Evolutionary conservation across 768 basidiomycete species (phyloP).

Genomic region (Mycena sanguinolenta): DNA sequence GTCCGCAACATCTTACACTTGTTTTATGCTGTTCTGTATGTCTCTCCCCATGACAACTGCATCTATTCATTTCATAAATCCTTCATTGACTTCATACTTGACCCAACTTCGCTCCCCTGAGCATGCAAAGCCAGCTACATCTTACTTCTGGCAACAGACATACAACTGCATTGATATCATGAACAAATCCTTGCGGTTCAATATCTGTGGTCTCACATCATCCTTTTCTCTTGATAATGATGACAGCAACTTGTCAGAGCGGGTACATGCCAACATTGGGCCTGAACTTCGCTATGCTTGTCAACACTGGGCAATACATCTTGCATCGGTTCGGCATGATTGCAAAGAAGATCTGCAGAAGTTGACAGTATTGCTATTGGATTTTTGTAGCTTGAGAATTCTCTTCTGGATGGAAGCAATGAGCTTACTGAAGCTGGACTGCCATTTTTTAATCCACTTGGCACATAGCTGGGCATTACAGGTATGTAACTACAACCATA

Average conservation of each 20-base stretch:
- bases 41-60: background rate
- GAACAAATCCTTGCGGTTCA: background rate
- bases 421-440: background rate
- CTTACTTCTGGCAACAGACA: background rate
- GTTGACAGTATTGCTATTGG: background rate
- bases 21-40: background rate
- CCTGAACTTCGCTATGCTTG: background rate
- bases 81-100: background rate
- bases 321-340: background rate
- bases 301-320: background rate
- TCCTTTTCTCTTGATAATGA: background rate
- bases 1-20: background rate
- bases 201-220: background rate
- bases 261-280: background rate
- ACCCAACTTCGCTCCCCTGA: background rate
- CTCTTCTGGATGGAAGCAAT: slow-evolving; percentile 2
- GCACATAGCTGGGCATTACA: background rate
- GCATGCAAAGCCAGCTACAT: background rate
- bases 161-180: background rate
- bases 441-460: background rate
- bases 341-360: background rate
- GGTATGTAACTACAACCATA: background rate
- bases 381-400: background rate
- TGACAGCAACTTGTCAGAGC: background rate
- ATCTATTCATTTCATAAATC: background rate